These are phyloP conservation scores for Tinospora cordifolia DNA, from an alignment of 164 flowering plant genomes.

Conservation along the genomic window DNA sequence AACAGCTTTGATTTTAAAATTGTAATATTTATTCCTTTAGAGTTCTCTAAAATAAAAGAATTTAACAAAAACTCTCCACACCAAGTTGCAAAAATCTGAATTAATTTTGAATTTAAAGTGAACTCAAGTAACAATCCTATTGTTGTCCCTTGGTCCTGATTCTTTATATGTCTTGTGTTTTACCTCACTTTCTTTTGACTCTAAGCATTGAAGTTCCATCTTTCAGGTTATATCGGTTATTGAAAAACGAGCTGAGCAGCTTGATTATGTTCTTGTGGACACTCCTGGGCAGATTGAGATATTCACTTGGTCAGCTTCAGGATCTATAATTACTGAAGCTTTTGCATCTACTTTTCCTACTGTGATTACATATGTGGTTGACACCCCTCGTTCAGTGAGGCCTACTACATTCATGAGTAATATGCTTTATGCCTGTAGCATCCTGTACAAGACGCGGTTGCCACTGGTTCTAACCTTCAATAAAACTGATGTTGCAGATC, in stretches of 20 bases:
- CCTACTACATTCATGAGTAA: conserved; percentile 95
- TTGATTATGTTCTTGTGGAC: conserved; percentile 93
- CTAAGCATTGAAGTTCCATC: neutral
- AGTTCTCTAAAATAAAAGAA: too few species aligned
- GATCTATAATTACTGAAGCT: conserved; percentile 90
- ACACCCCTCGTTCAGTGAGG: conserved; percentile 79
- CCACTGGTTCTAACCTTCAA: conserved; percentile 83
- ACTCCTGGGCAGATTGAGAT: conserved; percentile 98
- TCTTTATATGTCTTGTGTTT: neutral
- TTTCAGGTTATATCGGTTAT: conserved; percentile 69
- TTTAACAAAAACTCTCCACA: too few species aligned
- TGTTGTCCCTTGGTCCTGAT: too few species aligned
- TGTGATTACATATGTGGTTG: conserved; percentile 75
- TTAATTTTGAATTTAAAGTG: too few species aligned
- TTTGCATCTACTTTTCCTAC: conserved; percentile 98
- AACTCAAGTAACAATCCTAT: too few species aligned
- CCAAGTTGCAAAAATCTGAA: too few species aligned
- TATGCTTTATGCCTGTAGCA: conserved; percentile 97
- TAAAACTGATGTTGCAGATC: conserved; percentile 86
- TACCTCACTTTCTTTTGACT: too few species aligned
- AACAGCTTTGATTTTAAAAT: too few species aligned
- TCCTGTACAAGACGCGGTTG: conserved; percentile 80
- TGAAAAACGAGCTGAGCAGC: conserved; percentile 89
- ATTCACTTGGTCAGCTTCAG: conserved; percentile 98
- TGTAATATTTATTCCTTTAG: too few species aligned